Percentiles rank a stretch among this genome's conserved stretches.
Evolutionary conservation across 371 early-diverging fungal genomes (phyloP).

Genomic region (Mucor ambiguus): DNA sequence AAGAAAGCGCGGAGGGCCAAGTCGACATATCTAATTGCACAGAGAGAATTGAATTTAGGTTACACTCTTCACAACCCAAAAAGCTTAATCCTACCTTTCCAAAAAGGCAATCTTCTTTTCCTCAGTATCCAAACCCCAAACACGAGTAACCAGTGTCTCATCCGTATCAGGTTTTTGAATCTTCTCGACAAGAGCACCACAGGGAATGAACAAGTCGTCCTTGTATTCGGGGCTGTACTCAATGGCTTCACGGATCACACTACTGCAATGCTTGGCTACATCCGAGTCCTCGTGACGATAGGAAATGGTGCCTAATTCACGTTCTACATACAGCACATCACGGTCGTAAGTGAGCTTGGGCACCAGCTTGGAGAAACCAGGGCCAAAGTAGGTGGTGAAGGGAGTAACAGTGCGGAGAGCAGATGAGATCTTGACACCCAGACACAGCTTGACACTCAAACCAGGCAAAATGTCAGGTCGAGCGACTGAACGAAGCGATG

Average conservation of each 20-base stretch:
- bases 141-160: slow-evolving; percentile 46
- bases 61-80: neutral
- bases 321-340: slow-evolving; percentile 45
- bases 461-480: slow-evolving; percentile 47
- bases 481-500: slow-evolving; percentile 70
- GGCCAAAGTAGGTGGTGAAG: slow-evolving; percentile 68
- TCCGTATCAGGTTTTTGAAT: slow-evolving; percentile 53
- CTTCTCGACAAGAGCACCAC: slow-evolving; percentile 69
- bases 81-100: slow-evolving; percentile 32
- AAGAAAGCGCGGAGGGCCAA: slow-evolving; percentile 64
- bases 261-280: slow-evolving; percentile 70
- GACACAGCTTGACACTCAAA: slow-evolving; percentile 60
- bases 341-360: slow-evolving; percentile 50
- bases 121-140: slow-evolving; percentile 58
- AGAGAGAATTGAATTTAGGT: neutral
- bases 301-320: slow-evolving; percentile 64
- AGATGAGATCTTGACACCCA: slow-evolving; percentile 72
- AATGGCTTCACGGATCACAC: slow-evolving; percentile 62
- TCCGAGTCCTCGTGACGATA: slow-evolving; percentile 57
- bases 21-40: slow-evolving; percentile 37
- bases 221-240: slow-evolving; percentile 47
- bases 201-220: slow-evolving; percentile 60
- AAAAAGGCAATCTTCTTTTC: slow-evolving; percentile 59
- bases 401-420: slow-evolving; percentile 78
- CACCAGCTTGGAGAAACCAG: slow-evolving; percentile 59